These are phyloP conservation scores for Globisporangium splendens DNA, from an alignment of 352 stramenopile genomes.

Conservation along the genomic window DNA sequence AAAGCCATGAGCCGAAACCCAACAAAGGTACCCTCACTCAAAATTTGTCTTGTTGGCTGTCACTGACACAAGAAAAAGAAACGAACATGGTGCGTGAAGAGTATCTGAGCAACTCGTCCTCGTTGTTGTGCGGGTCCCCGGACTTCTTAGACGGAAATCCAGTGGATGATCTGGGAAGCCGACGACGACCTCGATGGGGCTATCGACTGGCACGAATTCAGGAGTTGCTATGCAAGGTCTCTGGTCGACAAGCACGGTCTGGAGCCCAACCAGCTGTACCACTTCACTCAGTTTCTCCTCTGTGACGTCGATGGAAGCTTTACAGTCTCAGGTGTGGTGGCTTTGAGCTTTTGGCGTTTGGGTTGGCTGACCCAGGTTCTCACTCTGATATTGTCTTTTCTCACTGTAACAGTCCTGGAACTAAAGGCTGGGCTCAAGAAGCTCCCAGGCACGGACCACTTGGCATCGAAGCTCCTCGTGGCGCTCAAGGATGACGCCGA, in stretches of 20 bases:
- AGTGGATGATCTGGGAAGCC: slow-evolving; percentile 97
- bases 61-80: background rate
- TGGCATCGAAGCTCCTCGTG: slow-evolving; percentile 35
- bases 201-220: slow-evolving; percentile 92
- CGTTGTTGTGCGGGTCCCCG: background rate
- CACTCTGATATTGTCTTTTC: background rate
- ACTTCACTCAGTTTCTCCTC: slow-evolving; percentile 94
- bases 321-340: slow-evolving; percentile 67
- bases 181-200: slow-evolving; percentile 94
- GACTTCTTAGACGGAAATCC: slow-evolving; percentile 71
- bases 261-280: slow-evolving; percentile 92
- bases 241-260: slow-evolving; percentile 89
- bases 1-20: slow-evolving; percentile 27
- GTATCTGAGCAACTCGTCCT: background rate
- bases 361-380: background rate
- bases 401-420: slow-evolving; percentile 27
- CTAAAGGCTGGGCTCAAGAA: slow-evolving; percentile 46
- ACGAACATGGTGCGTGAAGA: no score
- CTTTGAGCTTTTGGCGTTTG: background rate
- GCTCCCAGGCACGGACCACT: slow-evolving; percentile 36
- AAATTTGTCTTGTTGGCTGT: slow-evolving; percentile 2
- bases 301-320: slow-evolving; percentile 89
- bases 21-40: slow-evolving; percentile 25
- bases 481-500: slow-evolving; percentile 33
- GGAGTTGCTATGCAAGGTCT: slow-evolving; percentile 89